Conservation (phyloP, 176 grass and related monocot species). For the Tillandsia leiboldiana region DNA sequence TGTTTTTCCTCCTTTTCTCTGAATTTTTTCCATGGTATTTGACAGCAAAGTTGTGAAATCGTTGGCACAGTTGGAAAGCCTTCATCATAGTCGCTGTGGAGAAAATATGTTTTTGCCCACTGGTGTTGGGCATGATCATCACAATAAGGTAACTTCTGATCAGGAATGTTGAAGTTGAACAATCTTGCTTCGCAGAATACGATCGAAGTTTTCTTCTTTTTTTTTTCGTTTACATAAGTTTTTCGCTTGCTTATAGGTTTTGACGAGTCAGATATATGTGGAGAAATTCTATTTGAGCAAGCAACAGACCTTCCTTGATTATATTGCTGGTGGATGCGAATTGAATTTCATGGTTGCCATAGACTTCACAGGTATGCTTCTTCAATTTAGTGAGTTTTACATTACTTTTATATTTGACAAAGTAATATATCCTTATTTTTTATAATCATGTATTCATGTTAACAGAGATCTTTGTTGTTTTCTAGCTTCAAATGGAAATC, state of each 20-base stretch:
- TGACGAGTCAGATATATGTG: constrained; percentile 80
- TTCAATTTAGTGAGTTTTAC: background rate
- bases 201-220: constrained; percentile 8
- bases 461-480: too few relatives aligned
- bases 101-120: constrained; percentile 74
- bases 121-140: too few relatives aligned
- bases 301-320: constrained; percentile 85
- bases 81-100: constrained; percentile 44
- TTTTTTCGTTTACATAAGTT: constrained; percentile 13
- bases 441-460: too few relatives aligned
- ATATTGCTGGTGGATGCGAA: constrained; percentile 72
- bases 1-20: too few relatives aligned
- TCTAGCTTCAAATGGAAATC: too few relatives aligned
- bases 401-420: too few relatives aligned
- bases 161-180: constrained; percentile 12
- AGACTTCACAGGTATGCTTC: constrained; percentile 79
- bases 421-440: too few relatives aligned
- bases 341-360: constrained; percentile 94
- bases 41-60: constrained; percentile 94
- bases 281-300: constrained; percentile 63
- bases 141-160: constrained; percentile 70
- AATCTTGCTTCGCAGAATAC: constrained; percentile 15
- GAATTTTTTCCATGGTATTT: too few relatives aligned
- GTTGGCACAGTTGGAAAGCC: constrained; percentile 67
- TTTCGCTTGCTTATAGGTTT: constrained; percentile 38